These are phyloP conservation scores for Fusarium dlaminii DNA, from an alignment of 2,329 filamentous ascomycete genomes.

Conservation along the genomic window DNA sequence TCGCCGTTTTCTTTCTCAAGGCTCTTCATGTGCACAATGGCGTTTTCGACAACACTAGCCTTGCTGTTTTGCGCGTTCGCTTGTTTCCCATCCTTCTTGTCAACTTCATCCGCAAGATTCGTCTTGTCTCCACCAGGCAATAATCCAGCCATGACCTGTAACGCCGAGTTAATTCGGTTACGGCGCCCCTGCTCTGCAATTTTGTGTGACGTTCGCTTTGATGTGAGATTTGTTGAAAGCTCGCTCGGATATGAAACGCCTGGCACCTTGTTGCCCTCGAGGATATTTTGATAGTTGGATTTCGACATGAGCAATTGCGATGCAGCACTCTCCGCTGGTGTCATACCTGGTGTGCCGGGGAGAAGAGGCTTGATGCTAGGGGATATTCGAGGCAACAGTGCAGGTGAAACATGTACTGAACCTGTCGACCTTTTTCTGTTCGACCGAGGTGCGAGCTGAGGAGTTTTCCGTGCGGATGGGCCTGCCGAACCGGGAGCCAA, in stretches of 20 bases:
- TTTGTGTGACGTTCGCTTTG: conserved; percentile 97
- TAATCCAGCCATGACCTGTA: conserved; percentile 89
- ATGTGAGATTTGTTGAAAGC: conserved; percentile 91
- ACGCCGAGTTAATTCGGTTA: conserved; percentile 92
- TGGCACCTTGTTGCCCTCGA: conserved; percentile 91
- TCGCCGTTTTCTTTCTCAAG: conserved; percentile 78
- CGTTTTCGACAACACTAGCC: conserved; percentile 95
- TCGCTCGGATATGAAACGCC: conserved; percentile 91
- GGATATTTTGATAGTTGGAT: conserved; percentile 97
- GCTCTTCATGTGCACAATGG: conserved; percentile 92
- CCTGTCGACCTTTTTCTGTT: conserved; percentile 78
- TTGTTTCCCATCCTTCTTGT: conserved; percentile 59
- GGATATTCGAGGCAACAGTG: conserved; percentile 87
- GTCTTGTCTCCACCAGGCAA: conserved; percentile 69
- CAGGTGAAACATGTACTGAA: conserved; percentile 84
- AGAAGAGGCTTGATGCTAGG: conserved; percentile 93
- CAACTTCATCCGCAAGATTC: conserved; percentile 55
- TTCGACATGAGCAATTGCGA: conserved; percentile 88
- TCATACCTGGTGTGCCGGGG: conserved; percentile 64
- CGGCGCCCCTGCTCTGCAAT: conserved; percentile 95
- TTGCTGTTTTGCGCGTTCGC: conserved; percentile 80
- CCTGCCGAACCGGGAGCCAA: conserved; percentile 61
- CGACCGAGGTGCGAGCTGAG: conserved; percentile 64
- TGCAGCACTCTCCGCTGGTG: conserved; percentile 67
- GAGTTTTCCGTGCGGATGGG: conserved; percentile 62